Base-by-base conservation (phyloP, 257 asterid species). In the Nicotiana tomentosiformis region DNA sequence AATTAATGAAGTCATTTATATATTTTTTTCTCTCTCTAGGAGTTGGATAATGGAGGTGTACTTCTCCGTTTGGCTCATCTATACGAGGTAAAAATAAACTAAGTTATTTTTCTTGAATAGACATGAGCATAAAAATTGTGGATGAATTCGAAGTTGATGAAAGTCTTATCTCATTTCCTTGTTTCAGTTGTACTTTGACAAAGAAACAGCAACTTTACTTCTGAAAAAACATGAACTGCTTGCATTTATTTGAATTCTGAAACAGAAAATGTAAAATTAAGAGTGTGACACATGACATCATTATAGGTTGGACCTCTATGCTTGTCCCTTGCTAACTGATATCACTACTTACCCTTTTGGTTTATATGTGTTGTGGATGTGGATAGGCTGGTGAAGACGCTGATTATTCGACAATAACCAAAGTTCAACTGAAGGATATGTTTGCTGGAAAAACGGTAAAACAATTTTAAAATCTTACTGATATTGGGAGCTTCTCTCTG, bases 11-110 rank as follows among this genome's bases (percentile, higher is more conserved):
- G 83, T 83, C 68, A 49, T 35, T 89, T 10, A 15, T 15, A 74
- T 82, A 14, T 3, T 5, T 12, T 43, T 20, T 72, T 16, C n/a
- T 35, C 7, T 32, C 57, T 84, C 65, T 90, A 94, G 97, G 97
- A 91, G 84, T 77, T 90, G 88, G 89, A 58, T 15, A 91, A 91
- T 77, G 92, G 92, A 76, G 85, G 83, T 30, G 93, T 88, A 61
- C 96, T 93, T 77, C 85, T 95, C 84, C 98, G 98, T 82, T 78
- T 95, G 84, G 98, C 95, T 7, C 94, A 95, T 95, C 85, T 93
- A 23, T 95, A 92, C 2, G 98, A 95, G 98, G 98, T 92, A 83
- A 82, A 70, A 33, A 35, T 57, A 69, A 1, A 43, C 77, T 37
- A 57, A 23, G 68, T 35, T 58, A 65, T 76, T 33, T 68, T 46